phyloP scores from a whole-genome alignment of 352 stramenopile species.

The Globisporangium takayamanum region DNA sequence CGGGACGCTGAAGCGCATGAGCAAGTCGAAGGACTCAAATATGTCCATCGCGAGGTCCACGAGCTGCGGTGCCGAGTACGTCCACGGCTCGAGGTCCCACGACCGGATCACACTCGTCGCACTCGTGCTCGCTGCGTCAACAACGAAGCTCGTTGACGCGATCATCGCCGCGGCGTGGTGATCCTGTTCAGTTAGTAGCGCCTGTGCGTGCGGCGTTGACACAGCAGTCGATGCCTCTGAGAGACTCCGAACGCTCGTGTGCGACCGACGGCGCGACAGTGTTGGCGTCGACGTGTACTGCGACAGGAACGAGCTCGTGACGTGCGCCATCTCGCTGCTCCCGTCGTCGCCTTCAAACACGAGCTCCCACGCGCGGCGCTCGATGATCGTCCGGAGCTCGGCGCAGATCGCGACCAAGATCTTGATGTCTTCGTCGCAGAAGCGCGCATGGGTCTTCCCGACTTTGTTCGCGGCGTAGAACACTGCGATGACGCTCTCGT shows the following conservation, averaged over 20 bases:
- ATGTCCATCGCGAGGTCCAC: constrained; percentile 65
- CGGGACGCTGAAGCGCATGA: constrained; percentile 48
- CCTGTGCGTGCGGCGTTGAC: background rate
- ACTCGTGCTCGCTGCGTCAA: background rate
- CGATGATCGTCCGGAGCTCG: constrained; percentile 56
- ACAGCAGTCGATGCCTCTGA: constrained; percentile 11
- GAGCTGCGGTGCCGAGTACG: constrained; percentile 52
- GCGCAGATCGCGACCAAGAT: constrained; percentile 57
- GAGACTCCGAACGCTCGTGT: constrained; percentile 14
- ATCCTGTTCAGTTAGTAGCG: constrained; percentile 21
- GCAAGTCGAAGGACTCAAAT: constrained; percentile 62
- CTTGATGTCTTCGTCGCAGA: constrained; percentile 60
- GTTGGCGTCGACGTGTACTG: constrained; percentile 64
- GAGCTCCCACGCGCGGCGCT: constrained; percentile 64
- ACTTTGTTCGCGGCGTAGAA: constrained; percentile 82
- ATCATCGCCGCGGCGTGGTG: constrained; percentile 27
- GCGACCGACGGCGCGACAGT: constrained; percentile 19
- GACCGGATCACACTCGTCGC: constrained; percentile 16
- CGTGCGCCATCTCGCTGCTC: constrained; percentile 31
- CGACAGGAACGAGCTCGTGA: constrained; percentile 65
- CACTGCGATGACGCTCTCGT: constrained; percentile 60
- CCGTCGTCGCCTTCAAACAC: constrained; percentile 48
- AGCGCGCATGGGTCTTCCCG: constrained; percentile 26
- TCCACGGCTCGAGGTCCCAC: constrained; percentile 63
- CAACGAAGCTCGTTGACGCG: constrained; percentile 26